Evolutionary conservation across 2,329 filamentous ascomycete genomes (phyloP).

Genomic region (Fonsecaea nubica): DNA sequence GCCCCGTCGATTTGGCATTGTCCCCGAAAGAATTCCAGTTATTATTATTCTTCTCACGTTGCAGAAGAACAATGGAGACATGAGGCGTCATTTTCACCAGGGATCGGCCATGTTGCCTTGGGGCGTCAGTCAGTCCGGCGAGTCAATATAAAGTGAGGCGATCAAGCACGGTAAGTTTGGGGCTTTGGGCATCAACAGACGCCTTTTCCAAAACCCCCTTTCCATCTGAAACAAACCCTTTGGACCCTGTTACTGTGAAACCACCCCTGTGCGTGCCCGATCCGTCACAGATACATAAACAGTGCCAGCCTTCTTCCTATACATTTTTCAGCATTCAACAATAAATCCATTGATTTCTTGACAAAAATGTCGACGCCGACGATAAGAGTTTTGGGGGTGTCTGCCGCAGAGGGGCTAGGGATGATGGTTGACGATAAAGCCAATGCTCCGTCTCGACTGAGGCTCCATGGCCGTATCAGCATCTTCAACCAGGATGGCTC

Average conservation of each 20-base stretch:
- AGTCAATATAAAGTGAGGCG: conserved; percentile 21
- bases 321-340: not conserved
- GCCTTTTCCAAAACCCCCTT: conserved; percentile 9
- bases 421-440: conserved; percentile 20
- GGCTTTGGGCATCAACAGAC: conserved; percentile 29
- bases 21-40: conserved; percentile 12
- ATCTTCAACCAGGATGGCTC: conserved; percentile 26
- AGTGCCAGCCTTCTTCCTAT: conserved; percentile 6
- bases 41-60: conserved; percentile 16
- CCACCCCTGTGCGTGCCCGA: not conserved
- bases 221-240: conserved; percentile 25
- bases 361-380: conserved; percentile 27
- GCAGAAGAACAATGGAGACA: not conserved
- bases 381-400: conserved; percentile 31
- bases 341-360: not conserved
- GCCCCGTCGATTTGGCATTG: conserved; percentile 15
- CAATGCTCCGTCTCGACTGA: conserved; percentile 10
- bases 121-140: conserved; percentile 10
- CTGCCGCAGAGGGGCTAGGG: conserved; percentile 7
- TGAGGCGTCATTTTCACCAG: not conserved
- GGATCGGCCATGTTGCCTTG: conserved; percentile 18
- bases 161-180: conserved; percentile 10
- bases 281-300: conserved; percentile 4
- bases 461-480: conserved; percentile 29
- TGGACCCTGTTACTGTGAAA: conserved; percentile 10